Base-by-base conservation (phyloP, 768 basidiomycete species). In the Phallus indusiatus region DNA sequence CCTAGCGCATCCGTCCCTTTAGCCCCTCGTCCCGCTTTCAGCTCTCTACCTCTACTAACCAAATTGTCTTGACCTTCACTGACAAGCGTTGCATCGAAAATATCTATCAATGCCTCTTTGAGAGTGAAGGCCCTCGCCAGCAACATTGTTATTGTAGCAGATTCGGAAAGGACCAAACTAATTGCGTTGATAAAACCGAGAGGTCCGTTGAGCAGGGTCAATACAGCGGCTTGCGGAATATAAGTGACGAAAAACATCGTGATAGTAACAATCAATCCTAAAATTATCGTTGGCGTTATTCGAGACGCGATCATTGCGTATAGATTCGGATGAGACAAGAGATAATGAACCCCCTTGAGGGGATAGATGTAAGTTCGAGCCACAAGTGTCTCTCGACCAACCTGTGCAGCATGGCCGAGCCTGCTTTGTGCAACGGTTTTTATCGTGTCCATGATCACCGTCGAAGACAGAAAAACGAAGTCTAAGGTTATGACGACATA, bases 161-260 rank as follows among this genome's bases (percentile, higher is more conserved):
- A 71, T 62, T 76, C 77, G 58, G 74, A 72, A 36, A 78, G 71
- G 36, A 79, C 74, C 35, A 81, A 61, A 36, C 67, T 47, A 51
- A 71, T 62, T 14, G 70, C 57, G 69, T 70, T 70, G 34, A 81
- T 65, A 65, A 84, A 82, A 1, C 82, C 83, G 24, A 87, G 74
- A 5, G 85, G 84, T 1, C 85, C 86, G 0, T 79, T 78, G 64
- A 87, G 75, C 56, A 85, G 62, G 1, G 82, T 78, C 42, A 85
- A 80, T 51, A 87, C 67, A 47, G 81, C 83, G 36, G 83, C 79
- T 65, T 85, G 84, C 1, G 86, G 86, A 9, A 86, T 64, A 71
- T 84, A 88, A 18, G 80, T 79, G 70, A 82, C 77, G 64, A 77
- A 68, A 64, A 84, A 82, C 63, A 84, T 62, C 3, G 55, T 60